These are phyloP conservation scores for Penicillium sp. DNA, from an alignment of 2,329 filamentous ascomycete genomes.

Conservation along the genomic window DNA sequence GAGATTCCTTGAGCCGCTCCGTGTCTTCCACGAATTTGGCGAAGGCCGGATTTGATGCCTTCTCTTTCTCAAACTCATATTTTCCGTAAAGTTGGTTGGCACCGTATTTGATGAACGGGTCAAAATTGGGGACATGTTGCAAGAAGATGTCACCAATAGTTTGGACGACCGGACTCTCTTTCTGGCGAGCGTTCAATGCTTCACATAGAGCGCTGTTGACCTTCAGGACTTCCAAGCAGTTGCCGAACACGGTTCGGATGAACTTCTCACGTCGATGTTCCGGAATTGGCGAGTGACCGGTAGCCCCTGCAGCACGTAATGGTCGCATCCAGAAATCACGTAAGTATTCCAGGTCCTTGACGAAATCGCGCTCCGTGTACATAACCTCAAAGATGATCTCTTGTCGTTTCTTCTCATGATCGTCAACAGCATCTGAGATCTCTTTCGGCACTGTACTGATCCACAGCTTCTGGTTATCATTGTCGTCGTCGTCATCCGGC, in stretches of 20 bases:
- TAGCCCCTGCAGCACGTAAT: conserved; percentile 65
- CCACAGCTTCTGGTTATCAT: conserved; percentile 96
- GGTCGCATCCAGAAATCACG: conserved; percentile 98
- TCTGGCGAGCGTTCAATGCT: conserved; percentile 82
- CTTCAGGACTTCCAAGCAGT: conserved; percentile 88
- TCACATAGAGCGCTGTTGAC: conserved; percentile 88
- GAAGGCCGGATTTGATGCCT: conserved; percentile 78
- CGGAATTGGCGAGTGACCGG: conserved; percentile 74
- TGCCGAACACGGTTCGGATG: conserved; percentile 90
- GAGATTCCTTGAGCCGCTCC: conserved; percentile 89
- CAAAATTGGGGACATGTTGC: conserved; percentile 85
- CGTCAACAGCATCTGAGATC: conserved; percentile 80
- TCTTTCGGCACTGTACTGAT: conserved; percentile 98
- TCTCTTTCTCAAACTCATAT: conserved; percentile 96
- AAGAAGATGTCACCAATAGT: conserved; percentile 93
- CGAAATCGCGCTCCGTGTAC: conserved; percentile 98
- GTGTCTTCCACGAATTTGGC: conserved; percentile 93
- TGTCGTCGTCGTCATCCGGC: conserved; percentile 69
- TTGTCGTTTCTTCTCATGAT: conserved; percentile 93
- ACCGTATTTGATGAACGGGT: conserved; percentile 94
- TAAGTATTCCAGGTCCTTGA: conserved; percentile 96
- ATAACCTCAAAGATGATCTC: conserved; percentile 98
- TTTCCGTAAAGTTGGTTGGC: conserved; percentile 95
- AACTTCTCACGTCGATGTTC: conserved; percentile 83
- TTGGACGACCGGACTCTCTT: conserved; percentile 81